Evolutionary conservation across 164 flowering plant species (phyloP).

Genomic region (Tinospora cordifolia): DNA sequence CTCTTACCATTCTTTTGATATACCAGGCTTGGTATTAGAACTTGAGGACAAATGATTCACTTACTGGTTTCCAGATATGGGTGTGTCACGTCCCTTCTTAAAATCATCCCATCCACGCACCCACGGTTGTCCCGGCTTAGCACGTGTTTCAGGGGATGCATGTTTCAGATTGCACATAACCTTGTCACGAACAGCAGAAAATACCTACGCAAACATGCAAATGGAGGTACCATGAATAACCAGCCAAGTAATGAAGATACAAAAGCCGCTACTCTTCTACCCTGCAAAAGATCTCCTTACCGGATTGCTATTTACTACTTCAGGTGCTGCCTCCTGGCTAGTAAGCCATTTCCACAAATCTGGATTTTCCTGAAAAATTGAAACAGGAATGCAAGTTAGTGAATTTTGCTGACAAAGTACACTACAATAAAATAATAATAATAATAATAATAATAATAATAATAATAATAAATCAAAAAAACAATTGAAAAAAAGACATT

Average conservation of each 20-base stretch:
- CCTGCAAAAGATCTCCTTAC: conserved; percentile 29
- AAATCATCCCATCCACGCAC: conserved; percentile 95
- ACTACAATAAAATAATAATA: no score
- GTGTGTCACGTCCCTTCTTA: conserved; percentile 62
- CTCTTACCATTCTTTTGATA: no score
- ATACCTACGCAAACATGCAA: conserved; percentile 41
- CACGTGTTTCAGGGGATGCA: conserved; percentile 83
- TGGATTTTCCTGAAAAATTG: conserved; percentile 69
- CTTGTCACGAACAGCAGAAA: conserved; percentile 53
- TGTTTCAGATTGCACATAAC: conserved; percentile 57
- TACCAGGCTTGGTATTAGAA: neutral
- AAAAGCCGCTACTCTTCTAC: neutral
- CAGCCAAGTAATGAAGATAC: neutral
- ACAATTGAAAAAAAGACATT: neutral
- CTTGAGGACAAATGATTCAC: neutral
- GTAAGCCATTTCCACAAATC: conserved; percentile 92
- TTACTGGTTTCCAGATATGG: conserved; percentile 43
- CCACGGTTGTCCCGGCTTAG: conserved; percentile 87
- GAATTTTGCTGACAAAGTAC: no score
- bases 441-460: no score
- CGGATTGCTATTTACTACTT: conserved; percentile 56
- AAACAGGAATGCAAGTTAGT: neutral
- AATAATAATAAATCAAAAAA: no score
- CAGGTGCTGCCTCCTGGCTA: conserved; percentile 85
- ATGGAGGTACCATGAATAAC: neutral